phyloP scores from a whole-genome alignment of 768 basidiomycete genomes.

The Tricholoma sp. region DNA sequence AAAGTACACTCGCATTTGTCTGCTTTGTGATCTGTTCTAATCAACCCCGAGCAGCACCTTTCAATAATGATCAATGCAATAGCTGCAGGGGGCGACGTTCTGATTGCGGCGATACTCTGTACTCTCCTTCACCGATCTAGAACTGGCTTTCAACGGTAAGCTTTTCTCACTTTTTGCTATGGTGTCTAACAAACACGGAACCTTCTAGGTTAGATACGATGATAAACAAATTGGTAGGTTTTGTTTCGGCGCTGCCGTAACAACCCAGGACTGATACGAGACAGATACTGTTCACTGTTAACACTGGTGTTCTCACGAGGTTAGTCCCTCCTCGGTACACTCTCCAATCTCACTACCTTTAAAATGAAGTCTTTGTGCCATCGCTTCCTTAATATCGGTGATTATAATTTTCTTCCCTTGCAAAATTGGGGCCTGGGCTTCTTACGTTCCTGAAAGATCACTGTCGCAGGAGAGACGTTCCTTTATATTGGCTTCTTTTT shows the following conservation, averaged over 20 bases:
- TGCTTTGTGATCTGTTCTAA: too few species aligned
- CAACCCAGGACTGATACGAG: background rate
- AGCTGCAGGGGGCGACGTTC: too few species aligned
- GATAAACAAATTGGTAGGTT: conserved; percentile 39
- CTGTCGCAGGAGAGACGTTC: conserved; percentile 41
- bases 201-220: conserved; percentile 13
- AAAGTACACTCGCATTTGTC: too few species aligned
- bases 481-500: conserved; percentile 59
- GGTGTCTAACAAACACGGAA: too few species aligned
- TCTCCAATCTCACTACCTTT: conserved; percentile 3
- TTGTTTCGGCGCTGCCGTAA: background rate
- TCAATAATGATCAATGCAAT: too few species aligned
- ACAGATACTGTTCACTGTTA: conserved; percentile 42
- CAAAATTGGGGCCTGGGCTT: too few species aligned
- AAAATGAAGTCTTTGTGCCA: conserved; percentile 41
- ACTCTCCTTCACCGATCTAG: too few species aligned
- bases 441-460: conserved; percentile 32
- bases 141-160: too few species aligned
- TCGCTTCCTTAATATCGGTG: conserved; percentile 50
- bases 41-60: too few species aligned
- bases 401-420: conserved; percentile 16
- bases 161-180: too few species aligned
- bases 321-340: conserved; percentile 2
- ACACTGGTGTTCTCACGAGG: conserved; percentile 35
- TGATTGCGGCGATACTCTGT: too few species aligned